Percentiles rank a stretch among this genome's conserved stretches.
phyloP scores from a whole-genome alignment of 805 yeast genomes.

The Tetrapisispora phaffii region DNA sequence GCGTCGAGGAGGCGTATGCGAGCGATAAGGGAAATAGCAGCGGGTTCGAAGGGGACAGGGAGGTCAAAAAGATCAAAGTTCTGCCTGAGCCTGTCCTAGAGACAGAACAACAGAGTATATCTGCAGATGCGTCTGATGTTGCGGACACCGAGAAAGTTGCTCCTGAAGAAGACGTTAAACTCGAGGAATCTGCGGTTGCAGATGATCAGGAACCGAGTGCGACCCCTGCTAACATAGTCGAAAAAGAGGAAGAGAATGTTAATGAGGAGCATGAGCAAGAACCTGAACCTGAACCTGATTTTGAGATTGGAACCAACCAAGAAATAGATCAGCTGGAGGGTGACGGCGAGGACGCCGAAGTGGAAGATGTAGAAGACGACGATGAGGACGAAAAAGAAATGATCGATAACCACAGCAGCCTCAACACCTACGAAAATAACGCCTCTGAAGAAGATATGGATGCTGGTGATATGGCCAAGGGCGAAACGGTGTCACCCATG shows the following conservation, averaged over 20 bases:
- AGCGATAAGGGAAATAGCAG: conserved; percentile 5
- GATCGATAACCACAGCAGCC: neutral
- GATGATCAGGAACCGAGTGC: neutral
- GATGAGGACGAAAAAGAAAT: conserved; percentile 2
- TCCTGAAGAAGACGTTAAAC: neutral
- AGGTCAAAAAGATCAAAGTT: conserved; percentile 6
- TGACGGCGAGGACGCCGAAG: conserved; percentile 5
- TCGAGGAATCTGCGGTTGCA: neutral
- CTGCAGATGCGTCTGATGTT: neutral
- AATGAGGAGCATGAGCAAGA: conserved; percentile 5
- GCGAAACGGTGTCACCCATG: conserved; percentile 11
- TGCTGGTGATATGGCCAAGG: conserved; percentile 7
- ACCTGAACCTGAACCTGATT: conserved; percentile 15
- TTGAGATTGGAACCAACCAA: conserved; percentile 1
- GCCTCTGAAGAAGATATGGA: conserved; percentile 7
- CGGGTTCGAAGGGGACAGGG: neutral
- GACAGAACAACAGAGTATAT: neutral
- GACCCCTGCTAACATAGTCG: no score
- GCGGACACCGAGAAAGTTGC: neutral
- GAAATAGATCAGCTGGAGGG: neutral
- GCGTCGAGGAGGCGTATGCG: conserved; percentile 22
- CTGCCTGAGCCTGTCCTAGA: neutral
- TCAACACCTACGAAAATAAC: conserved; percentile 6
- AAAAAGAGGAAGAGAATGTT: neutral
- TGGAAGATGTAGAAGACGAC: conserved; percentile 3